Percentiles rank a stretch among this genome's conserved stretches.
Evolutionary conservation across 192 early-diverging fungal species (phyloP).

Genomic region (Coemansia sp.): DNA sequence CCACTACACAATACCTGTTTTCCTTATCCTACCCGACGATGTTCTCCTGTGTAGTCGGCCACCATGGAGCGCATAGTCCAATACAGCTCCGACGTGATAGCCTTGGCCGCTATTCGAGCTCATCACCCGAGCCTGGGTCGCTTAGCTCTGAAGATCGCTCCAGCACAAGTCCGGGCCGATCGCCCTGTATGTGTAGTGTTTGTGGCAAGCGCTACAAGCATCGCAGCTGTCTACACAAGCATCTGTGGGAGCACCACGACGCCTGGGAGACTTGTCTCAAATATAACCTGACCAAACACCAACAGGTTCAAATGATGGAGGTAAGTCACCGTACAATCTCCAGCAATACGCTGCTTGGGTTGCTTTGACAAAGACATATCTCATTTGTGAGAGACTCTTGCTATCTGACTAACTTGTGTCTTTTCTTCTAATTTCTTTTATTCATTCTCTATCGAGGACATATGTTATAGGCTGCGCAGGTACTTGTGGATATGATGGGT

Average conservation of each 20-base stretch:
- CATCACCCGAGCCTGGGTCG: constrained; percentile 41
- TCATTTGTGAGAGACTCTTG: background rate
- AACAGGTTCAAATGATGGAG: constrained; percentile 70
- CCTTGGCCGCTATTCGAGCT: constrained; percentile 38
- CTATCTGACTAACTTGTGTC: background rate
- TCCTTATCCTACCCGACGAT: constrained; percentile 1
- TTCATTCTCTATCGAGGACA: background rate
- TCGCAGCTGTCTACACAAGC: constrained; percentile 61
- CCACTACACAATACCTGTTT: constrained; percentile 1
- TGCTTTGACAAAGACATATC: background rate
- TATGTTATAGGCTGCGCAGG: constrained; percentile 53
- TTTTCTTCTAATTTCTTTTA: too few relatives aligned
- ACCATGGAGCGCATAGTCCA: constrained; percentile 17
- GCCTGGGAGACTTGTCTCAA: constrained; percentile 62
- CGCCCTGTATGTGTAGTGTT: constrained; percentile 54
- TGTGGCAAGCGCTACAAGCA: constrained; percentile 66
- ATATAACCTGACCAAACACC: constrained; percentile 64
- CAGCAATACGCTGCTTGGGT: background rate
- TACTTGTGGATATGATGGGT: constrained; percentile 55
- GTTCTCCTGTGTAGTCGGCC: constrained; percentile 23
- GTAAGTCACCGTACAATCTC: too few relatives aligned
- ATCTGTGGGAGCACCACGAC: constrained; percentile 65
- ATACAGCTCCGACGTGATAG: constrained; percentile 27
- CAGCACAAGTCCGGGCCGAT: constrained; percentile 47
- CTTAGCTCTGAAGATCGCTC: constrained; percentile 34